Base-by-base conservation (phyloP, 2,329 filamentous ascomycete species). In the Cytospora paraplurivora region DNA sequence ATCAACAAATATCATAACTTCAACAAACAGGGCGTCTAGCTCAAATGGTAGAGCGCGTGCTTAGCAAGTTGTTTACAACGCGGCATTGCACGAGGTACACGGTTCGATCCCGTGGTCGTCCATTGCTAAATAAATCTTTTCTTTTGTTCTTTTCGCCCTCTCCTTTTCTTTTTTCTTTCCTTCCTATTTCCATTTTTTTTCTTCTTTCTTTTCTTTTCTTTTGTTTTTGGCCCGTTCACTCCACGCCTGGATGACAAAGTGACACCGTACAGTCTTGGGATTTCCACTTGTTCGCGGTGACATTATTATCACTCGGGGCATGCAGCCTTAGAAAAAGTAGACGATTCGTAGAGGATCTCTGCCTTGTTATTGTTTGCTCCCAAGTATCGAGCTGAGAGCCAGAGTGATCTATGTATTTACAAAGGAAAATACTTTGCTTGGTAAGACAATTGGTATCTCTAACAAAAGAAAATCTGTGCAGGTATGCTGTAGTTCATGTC, bases 81-180 rank as follows among this genome's bases (percentile, higher is more conserved):
- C n/a, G n/a, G n/a, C n/a, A n/a, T 8, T 60, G 58, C 58, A 52
- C 58, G 58, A 61, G 58, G 58, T 61, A 61, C 51, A 61, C 58
- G 58, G 58, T 61, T 61, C 58, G 58, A 61, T 61, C 58, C 58
- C 58, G 58, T 61, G 58, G 58, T 61, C 58, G 58, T 61, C 58
- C 58, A 61, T 55, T 55, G 10, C 41, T 47, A n/a, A n/a, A n/a
- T n/a, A n/a, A n/a, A n/a, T n/a, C n/a, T n/a, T n/a, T n/a, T n/a
- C n/a, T n/a, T n/a, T n/a, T n/a, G n/a, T n/a, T n/a, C n/a, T n/a
- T n/a, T n/a, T n/a, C n/a, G n/a, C n/a, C n/a, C n/a, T n/a, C n/a
- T n/a, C n/a, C n/a, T n/a, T n/a, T n/a, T n/a, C n/a, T n/a, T n/a
- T n/a, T n/a, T n/a, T n/a, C n/a, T n/a, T n/a, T n/a, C n/a, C n/a